Percentiles rank a stretch among this genome's conserved stretches.
Evolutionary conservation across 805 yeast species (phyloP).

Genomic region (Allodekkera sacchari): DNA sequence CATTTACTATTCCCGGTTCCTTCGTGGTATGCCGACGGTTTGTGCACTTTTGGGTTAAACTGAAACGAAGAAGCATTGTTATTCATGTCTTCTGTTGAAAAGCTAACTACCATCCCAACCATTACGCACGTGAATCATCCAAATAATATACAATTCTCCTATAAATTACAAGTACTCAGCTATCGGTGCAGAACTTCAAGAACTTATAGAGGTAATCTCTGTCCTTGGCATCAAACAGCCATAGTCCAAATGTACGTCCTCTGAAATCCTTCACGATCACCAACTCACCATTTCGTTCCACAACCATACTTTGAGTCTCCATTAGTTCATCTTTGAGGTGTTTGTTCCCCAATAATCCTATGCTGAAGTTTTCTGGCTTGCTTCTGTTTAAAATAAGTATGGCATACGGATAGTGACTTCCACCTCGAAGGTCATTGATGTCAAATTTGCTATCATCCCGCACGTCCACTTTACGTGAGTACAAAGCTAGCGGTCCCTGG

Average conservation of each 20-base stretch:
- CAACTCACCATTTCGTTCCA: conserved; percentile 61
- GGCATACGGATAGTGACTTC: conserved; percentile 50
- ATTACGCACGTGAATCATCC: no score
- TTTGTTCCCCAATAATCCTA: conserved; percentile 57
- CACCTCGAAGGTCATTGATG: conserved; percentile 27
- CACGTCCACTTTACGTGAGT: conserved; percentile 25
- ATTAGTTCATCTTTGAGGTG: conserved; percentile 23
- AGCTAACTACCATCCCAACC: no score
- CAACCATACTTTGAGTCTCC: conserved; percentile 39
- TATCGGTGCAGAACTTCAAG: conserved; percentile 21
- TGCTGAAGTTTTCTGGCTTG: conserved; percentile 61
- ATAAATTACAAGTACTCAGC: conserved; percentile 4
- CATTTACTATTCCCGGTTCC: no score
- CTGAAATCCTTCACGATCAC: conserved; percentile 59
- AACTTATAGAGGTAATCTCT: conserved; percentile 48
- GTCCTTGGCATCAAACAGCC: conserved; percentile 68
- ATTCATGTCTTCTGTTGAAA: no score
- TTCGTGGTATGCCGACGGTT: no score
- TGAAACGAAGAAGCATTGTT: no score
- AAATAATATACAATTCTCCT: not conserved
- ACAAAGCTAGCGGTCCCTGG: conserved; percentile 64
- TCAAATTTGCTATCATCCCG: conserved; percentile 2
- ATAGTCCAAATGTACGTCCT: conserved; percentile 69
- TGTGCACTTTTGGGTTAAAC: no score
- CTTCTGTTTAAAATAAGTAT: conserved; percentile 59